These are phyloP conservation scores for Pyrenophora seminiperda DNA, from an alignment of 2,329 filamentous ascomycete genomes.

Conservation along the genomic window DNA sequence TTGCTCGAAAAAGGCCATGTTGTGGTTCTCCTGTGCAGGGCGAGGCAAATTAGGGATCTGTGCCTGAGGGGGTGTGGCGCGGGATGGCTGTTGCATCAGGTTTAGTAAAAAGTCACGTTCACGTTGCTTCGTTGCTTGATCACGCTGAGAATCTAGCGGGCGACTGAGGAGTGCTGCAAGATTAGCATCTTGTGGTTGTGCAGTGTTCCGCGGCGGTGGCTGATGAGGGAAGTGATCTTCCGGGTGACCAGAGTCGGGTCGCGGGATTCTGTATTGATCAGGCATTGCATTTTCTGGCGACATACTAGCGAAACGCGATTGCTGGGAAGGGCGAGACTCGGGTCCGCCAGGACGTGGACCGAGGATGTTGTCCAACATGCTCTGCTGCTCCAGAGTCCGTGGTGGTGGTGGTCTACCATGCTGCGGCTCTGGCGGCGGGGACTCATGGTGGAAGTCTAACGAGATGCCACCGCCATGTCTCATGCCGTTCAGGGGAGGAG, in stretches of 20 bases:
- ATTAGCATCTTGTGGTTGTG: constrained; percentile 39
- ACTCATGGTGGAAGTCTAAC: constrained; percentile 40
- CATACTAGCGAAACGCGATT: constrained; percentile 40
- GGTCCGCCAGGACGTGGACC: constrained; percentile 37
- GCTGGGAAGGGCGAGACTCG: constrained; percentile 40
- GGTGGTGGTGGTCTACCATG: constrained; percentile 29
- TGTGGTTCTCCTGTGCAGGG: constrained; percentile 38
- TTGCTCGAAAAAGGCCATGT: constrained; percentile 44
- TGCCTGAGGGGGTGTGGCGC: constrained; percentile 42
- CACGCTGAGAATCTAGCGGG: constrained; percentile 45
- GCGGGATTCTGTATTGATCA: constrained; percentile 40
- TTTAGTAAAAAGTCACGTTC: constrained; percentile 84
- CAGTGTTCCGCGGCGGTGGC: constrained; percentile 36
- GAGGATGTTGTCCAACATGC: constrained; percentile 44
- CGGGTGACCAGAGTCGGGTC: constrained; percentile 39
- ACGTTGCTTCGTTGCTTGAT: constrained; percentile 58
- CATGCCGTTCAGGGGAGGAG: constrained; percentile 34
- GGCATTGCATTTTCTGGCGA: constrained; percentile 41
- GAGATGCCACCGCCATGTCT: constrained; percentile 39
- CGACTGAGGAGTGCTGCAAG: constrained; percentile 45
- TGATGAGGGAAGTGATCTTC: constrained; percentile 40
- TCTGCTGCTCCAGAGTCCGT: constrained; percentile 44
- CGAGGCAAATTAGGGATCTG: constrained; percentile 45
- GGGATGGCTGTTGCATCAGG: constrained; percentile 70
- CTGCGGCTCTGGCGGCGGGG: constrained; percentile 37